Evolutionary conservation across 805 yeast species (phyloP).

Genomic region (Wickerhamomyces mucosus): DNA sequence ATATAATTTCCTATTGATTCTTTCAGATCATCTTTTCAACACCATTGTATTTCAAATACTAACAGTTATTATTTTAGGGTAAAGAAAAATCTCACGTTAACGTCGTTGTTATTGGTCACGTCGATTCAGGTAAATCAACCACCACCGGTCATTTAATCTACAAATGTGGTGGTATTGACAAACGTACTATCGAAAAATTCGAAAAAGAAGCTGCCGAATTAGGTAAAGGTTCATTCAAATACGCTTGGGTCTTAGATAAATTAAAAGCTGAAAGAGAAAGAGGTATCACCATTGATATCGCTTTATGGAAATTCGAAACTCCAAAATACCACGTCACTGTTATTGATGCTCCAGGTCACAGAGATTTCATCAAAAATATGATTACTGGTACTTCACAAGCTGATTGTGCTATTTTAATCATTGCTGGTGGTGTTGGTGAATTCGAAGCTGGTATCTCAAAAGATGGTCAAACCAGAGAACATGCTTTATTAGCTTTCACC

Average conservation of each 20-base stretch:
- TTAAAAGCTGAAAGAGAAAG: conserved; percentile 95
- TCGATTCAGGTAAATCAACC: conserved; percentile 98
- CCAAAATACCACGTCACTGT: conserved; percentile 90
- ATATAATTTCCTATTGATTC: no score
- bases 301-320: conserved; percentile 93
- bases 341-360: conserved; percentile 94
- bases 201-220: conserved; percentile 98
- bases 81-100: conserved; percentile 96
- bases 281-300: conserved; percentile 94
- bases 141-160: conserved; percentile 98
- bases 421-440: conserved; percentile 92
- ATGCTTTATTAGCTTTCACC: conserved; percentile 86
- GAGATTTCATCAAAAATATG: conserved; percentile 95
- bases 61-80: conserved; percentile 42
- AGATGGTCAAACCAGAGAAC: conserved; percentile 95
- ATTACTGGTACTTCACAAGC: conserved; percentile 94
- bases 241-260: conserved; percentile 96
- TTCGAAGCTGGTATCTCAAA: conserved; percentile 94
- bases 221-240: conserved; percentile 97
- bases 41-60: no score
- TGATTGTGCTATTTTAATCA: conserved; percentile 86
- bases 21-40: no score
- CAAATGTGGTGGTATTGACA: conserved; percentile 99
- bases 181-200: conserved; percentile 97
- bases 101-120: conserved; percentile 99